These are phyloP conservation scores for Cucurbita moschata DNA, from an alignment of 306 rosid genomes.

Conservation along the genomic window DNA sequence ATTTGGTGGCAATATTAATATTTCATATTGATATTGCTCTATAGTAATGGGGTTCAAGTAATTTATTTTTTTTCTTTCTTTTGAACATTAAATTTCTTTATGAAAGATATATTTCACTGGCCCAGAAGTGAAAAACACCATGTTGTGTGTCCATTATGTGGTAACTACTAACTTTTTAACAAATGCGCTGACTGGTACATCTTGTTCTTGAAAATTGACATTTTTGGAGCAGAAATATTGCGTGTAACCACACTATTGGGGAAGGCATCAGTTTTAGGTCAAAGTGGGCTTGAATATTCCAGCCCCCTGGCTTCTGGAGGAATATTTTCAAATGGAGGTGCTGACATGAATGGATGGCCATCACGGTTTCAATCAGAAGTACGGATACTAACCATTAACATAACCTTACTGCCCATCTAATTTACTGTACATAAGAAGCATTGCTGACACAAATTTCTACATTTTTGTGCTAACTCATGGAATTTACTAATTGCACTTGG, in stretches of 20 bases:
- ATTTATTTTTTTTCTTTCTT: slow-evolving; percentile 14
- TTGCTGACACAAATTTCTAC: slow-evolving; percentile 60
- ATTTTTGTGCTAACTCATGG: slow-evolving; percentile 51
- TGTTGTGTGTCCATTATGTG: slow-evolving; percentile 71
- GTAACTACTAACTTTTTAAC: slow-evolving; percentile 92
- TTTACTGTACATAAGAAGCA: slow-evolving; percentile 59
- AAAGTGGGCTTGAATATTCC: slow-evolving; percentile 98
- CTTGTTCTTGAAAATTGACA: slow-evolving; percentile 97
- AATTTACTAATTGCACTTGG: slow-evolving; percentile 34
- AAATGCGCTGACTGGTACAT: slow-evolving; percentile 97
- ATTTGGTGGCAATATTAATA: slow-evolving; percentile 2
- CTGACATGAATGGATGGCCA: slow-evolving; percentile 81
- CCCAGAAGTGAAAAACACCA: slow-evolving; percentile 46
- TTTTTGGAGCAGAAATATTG: slow-evolving; percentile 99
- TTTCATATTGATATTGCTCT: neutral
- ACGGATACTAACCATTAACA: slow-evolving; percentile 99
- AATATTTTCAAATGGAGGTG: slow-evolving; percentile 84
- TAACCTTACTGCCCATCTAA: slow-evolving; percentile 82
- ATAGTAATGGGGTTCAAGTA: slow-evolving; percentile 1
- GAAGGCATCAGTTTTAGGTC: slow-evolving; percentile 99
- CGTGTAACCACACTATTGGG: slow-evolving; percentile 99
- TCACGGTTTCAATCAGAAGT: slow-evolving; percentile 99
- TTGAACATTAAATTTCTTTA: slow-evolving; percentile 22
- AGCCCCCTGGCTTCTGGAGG: slow-evolving; percentile 99
- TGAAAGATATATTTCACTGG: slow-evolving; percentile 37